Conservation (phyloP, 345 rosid species). For the Pseudoturritis turrita region DNA sequence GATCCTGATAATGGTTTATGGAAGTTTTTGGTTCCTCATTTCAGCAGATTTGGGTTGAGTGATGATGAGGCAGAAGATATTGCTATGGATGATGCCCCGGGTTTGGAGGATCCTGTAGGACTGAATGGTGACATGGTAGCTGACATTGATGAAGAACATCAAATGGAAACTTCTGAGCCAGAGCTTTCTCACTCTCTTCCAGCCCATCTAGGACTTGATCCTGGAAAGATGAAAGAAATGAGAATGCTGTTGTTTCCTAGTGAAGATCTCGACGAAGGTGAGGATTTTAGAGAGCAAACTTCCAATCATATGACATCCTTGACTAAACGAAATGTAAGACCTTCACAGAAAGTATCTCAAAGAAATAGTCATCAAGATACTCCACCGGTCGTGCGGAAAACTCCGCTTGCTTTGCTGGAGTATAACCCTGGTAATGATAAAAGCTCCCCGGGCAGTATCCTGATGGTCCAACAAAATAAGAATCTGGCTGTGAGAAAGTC, state of each 20-base stretch:
- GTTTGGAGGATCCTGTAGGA: conserved; percentile 35
- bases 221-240: conserved; percentile 80
- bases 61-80: conserved; percentile 95
- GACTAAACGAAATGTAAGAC: conserved; percentile 41
- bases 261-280: conserved; percentile 54
- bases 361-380: conserved; percentile 46
- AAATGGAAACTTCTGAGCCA: conserved; percentile 39
- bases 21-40: conserved; percentile 81
- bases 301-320: conserved; percentile 41
- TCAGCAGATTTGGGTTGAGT: conserved; percentile 89
- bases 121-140: conserved; percentile 41
- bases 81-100: conserved; percentile 55
- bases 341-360: conserved; percentile 44
- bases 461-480: conserved; percentile 76
- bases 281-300: conserved; percentile 34
- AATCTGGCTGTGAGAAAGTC: conserved; percentile 46
- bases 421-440: conserved; percentile 58
- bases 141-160: conserved; percentile 44
- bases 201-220: conserved; percentile 91
- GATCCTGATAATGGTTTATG: conserved; percentile 54
- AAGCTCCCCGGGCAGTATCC: conserved; percentile 50
- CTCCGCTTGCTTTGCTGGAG: conserved; percentile 75
- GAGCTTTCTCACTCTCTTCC: conserved; percentile 97
- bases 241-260: conserved; percentile 85
- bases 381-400: conserved; percentile 51